These are phyloP conservation scores for Spiromastix sp. DNA, from an alignment of 2,329 filamentous ascomycete species.

Conservation along the genomic window DNA sequence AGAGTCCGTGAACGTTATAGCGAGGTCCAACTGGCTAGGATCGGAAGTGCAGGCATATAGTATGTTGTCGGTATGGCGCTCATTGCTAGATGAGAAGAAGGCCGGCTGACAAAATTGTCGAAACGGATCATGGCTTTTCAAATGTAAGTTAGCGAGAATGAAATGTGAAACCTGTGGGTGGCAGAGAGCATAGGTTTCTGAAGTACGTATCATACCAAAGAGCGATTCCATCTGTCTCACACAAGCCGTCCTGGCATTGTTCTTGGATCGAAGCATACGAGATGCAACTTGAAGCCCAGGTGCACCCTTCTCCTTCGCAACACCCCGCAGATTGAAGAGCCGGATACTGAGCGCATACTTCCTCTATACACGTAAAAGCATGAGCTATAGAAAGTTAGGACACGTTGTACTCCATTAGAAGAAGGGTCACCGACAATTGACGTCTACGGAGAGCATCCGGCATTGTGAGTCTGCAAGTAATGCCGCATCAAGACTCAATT, in stretches of 20 bases:
- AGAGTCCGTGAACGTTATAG: background rate
- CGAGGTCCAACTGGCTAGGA: background rate
- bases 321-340: background rate
- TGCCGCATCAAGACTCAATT: too few species aligned
- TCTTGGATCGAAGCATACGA: background rate
- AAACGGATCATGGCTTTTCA: background rate
- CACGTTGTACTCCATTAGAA: too few species aligned
- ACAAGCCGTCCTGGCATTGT: background rate
- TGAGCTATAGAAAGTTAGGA: too few species aligned
- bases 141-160: background rate
- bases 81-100: background rate
- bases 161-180: background rate
- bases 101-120: constrained; percentile 1
- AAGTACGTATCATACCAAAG: background rate
- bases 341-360: background rate
- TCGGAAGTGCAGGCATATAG: background rate
- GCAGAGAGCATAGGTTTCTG: background rate
- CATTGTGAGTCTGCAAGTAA: too few species aligned
- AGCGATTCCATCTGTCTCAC: background rate
- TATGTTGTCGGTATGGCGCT: background rate
- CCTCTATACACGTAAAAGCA: background rate
- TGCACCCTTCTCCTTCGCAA: constrained; percentile 1
- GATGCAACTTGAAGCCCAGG: background rate
- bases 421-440: too few species aligned
- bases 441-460: too few species aligned